Evolutionary conservation across 306 rosid genomes (phyloP).

Genomic region (Neltuma alba): DNA sequence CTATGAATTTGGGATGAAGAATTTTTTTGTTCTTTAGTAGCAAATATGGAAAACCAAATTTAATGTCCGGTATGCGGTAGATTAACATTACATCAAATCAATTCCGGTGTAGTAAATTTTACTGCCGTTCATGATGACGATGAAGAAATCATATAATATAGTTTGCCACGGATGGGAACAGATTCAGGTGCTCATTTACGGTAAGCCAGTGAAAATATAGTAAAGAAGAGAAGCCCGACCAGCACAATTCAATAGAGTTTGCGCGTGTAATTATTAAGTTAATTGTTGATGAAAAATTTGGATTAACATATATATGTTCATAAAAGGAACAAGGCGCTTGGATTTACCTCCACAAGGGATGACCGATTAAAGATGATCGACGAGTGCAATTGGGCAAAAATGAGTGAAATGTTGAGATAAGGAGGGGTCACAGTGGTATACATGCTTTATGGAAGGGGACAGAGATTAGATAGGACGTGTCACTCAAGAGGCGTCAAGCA

Average conservation of each 20-base stretch:
- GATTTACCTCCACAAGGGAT: neutral
- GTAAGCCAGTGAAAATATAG: slow-evolving; percentile 23
- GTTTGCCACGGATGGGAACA: slow-evolving; percentile 33
- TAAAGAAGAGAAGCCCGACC: neutral
- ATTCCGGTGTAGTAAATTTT: slow-evolving; percentile 19
- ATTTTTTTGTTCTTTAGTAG: slow-evolving; percentile 63
- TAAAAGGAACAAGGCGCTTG: neutral
- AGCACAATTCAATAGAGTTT: neutral
- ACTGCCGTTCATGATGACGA: slow-evolving; percentile 1
- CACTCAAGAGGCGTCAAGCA: neutral
- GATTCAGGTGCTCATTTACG: slow-evolving; percentile 32
- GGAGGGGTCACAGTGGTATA: neutral
- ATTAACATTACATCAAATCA: slow-evolving; percentile 34
- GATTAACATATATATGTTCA: neutral
- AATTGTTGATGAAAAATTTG: neutral
- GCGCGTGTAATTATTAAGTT: neutral
- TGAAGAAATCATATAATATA: slow-evolving; percentile 40
- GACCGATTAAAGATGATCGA: neutral
- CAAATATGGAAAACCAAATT: slow-evolving; percentile 41
- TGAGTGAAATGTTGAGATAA: neutral
- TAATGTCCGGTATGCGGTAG: slow-evolving; percentile 15
- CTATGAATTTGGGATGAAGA: slow-evolving; percentile 51
- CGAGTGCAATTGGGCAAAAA: neutral
- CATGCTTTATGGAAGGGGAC: neutral
- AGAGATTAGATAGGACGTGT: neutral